Evolutionary conservation across 78 protist genomes (phyloP), one percentile per base, ranked within the genome.

Genomic region (Mastigamoeba balamuthi): DNA sequence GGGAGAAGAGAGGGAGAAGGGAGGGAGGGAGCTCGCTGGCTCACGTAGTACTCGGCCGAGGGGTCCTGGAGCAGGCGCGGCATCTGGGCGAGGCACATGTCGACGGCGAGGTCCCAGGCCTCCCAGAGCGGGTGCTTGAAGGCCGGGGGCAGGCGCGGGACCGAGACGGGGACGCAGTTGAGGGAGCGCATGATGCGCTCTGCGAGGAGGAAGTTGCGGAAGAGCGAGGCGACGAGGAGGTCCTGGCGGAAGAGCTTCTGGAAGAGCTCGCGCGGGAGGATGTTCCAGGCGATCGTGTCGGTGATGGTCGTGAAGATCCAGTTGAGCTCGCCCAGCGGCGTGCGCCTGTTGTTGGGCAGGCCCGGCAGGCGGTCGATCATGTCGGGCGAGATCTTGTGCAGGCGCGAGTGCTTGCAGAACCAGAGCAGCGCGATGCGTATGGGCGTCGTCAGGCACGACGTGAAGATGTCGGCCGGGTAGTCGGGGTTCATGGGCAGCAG

Each of bases 291-390:
- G 53, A 98, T 98, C 2, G 99, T 90, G 83, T 98, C 99, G 30
- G 99, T 98, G 72, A 98, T 76, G 3, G 99, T 97, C 0, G 98
- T 96, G 75, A 98, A 95, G 33, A 98, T 95, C 98, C 98, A 96
- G 67, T 87, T 83, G 30, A 98, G 79, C 42, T 97, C 98, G 2
- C 98, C 99, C 7, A 90, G 72, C 1, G 93, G 92, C 17, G 97
- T 80, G n/a, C 89, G 64, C 17, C 96, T 86, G n/a, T 93, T 88
- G n/a, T 40, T 43, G 0, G 84, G 84, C 40, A 30, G 30, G 25
- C 97, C 98, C 0, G 92, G 92, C 2, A 91, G 43, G 1, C 65
- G 17, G 25, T 78, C 89, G n/a, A 88, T 9, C 83, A 82, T 73
- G 5, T 88, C 93, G 9, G 42, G 39, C 0, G 91, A 71, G 30